A percentile compares a stretch with the other conserved stretches of the same genome.
phyloP scores from a whole-genome alignment of 352 stramenopile species.

The Globisporangium nodosum region DNA sequence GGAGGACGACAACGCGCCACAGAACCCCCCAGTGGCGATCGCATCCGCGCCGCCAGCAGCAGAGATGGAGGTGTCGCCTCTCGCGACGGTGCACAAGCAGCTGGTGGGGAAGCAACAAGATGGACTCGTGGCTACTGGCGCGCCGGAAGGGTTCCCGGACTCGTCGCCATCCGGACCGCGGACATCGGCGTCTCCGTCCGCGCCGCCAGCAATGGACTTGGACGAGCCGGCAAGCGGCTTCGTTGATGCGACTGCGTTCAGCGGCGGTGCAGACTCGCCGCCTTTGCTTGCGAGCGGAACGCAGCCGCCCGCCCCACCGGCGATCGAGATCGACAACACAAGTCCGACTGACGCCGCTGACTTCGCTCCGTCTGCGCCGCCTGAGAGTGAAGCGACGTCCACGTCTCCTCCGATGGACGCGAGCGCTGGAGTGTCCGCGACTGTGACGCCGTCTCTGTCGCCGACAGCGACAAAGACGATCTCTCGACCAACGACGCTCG shows the following conservation, averaged over 20 bases:
- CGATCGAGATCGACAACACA: constrained; percentile 11
- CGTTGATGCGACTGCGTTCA: not conserved
- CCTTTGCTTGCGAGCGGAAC: constrained; percentile 11
- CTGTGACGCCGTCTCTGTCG: constrained; percentile 32
- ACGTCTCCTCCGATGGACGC: not conserved
- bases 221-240: not conserved
- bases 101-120: not conserved
- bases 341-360: not conserved
- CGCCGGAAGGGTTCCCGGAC: constrained; percentile 11
- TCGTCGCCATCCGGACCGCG: constrained; percentile 11
- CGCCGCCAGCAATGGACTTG: constrained; percentile 10
- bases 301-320: constrained; percentile 24
- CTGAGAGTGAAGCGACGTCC: not conserved
- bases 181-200: constrained; percentile 5
- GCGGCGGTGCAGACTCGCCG: not conserved
- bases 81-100: not conserved
- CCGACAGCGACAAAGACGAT: constrained; percentile 40
- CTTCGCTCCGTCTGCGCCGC: constrained; percentile 14
- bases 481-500: constrained; percentile 6
- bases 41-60: not conserved
- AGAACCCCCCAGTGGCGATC: not conserved
- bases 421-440: too few relatives aligned
- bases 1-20: constrained; percentile 21
- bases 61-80: not conserved
- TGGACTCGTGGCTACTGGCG: constrained; percentile 5